Conservation (phyloP, 2,329 filamentous ascomycete genomes). For the Aspergillus pseudonomiae region DNA sequence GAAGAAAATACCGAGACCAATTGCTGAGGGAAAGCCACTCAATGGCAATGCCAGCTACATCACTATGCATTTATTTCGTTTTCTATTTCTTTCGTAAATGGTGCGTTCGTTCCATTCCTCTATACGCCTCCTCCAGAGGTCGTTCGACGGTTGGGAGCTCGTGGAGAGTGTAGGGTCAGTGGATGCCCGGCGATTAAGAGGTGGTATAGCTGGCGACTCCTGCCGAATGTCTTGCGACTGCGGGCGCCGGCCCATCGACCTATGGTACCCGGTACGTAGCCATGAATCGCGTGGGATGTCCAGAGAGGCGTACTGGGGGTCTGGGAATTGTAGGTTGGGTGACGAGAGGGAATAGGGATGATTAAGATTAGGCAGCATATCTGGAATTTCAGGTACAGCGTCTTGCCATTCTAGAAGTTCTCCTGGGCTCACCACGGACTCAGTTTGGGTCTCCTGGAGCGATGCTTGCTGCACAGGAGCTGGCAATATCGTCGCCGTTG, state of each 20-base stretch:
- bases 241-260: constrained; percentile 18
- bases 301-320: constrained; percentile 24
- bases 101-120: constrained; percentile 45
- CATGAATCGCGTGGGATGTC: constrained; percentile 22
- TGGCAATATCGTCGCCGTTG: not conserved
- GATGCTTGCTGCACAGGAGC: not conserved
- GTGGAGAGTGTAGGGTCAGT: constrained; percentile 36
- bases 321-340: constrained; percentile 34
- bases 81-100: constrained; percentile 39
- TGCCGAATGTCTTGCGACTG: constrained; percentile 24
- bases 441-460: not conserved
- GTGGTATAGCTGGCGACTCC: constrained; percentile 12
- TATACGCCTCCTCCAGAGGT: constrained; percentile 43
- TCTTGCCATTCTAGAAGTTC: constrained; percentile 12
- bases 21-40: not conserved
- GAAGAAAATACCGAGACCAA: not conserved
- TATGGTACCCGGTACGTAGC: constrained; percentile 19
- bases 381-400: constrained; percentile 16
- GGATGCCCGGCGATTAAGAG: constrained; percentile 32
- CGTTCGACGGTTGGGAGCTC: constrained; percentile 30
- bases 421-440: constrained; percentile 3
- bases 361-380: constrained; percentile 18
- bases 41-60: constrained; percentile 33
- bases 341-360: constrained; percentile 38
- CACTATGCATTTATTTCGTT: constrained; percentile 40